Base-by-base conservation (phyloP, 192 early-diverging fungal species). In the Backusella sp. region DNA sequence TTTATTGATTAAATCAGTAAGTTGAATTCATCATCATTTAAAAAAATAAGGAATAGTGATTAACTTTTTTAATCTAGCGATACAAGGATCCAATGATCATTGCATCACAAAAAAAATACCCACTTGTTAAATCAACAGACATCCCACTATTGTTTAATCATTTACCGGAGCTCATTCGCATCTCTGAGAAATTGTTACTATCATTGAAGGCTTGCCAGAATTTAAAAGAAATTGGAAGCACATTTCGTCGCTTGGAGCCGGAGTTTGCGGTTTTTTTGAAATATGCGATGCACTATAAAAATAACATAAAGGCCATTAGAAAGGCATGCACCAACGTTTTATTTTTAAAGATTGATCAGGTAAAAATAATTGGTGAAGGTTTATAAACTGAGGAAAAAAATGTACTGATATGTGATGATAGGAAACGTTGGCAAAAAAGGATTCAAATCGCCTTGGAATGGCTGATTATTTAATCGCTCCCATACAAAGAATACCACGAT, bases 401-500 rank as follows among this genome's bases (percentile, higher is more conserved):
- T 15, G 0, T 56, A 56, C 21, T 21, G 52, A 56, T 21, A 56
- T 44, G 42, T 44, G 37, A 44, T 44, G 42, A 56, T 75, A 73
- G 70, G 80, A 86, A 68, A 82, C 79, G 66, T 70, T 71, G 4
- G 77, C 81, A 32, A 82, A 76, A 39, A 81, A 79, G 32, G 86
- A 88, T 73, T 84, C 79, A 4, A 88, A 84, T 32, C 84, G 85
- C 6, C 77, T 94, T 36, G 88, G 86, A 34, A 82, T 96, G 41
- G 83, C 86, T 34, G 92, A 92, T 77, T 82, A 90, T 75, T 82
- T 94, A 71, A 92, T 94, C 56, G 88, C 92, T 78, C 92, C 92
- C 0, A 91, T 94, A 56, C 92, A 94, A 79, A 86, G 92, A 35
- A 88, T 92, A 32, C 89, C 92, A 1, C 85, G 91, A 37, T 94